Conservation (phyloP, 352 stramenopile genomes). For the Peronospora farinosa region DNA sequence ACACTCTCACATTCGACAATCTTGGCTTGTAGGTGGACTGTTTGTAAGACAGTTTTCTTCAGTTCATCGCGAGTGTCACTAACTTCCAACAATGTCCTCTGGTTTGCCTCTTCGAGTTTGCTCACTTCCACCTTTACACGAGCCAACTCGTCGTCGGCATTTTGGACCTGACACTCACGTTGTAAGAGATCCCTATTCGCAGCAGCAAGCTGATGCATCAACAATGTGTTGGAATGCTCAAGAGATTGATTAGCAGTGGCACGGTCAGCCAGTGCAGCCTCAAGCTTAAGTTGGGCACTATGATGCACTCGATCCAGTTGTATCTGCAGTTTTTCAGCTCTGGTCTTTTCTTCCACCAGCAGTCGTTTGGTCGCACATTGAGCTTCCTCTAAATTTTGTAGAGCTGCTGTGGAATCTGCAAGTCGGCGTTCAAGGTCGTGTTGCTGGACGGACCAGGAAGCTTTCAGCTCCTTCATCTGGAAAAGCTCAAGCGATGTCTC, state of each 20-base stretch:
- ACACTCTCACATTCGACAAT: constrained; percentile 13
- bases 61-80: constrained; percentile 12
- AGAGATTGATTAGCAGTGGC: constrained; percentile 26
- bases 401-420: constrained; percentile 15
- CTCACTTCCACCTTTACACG: constrained; percentile 19
- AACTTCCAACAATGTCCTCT: constrained; percentile 9
- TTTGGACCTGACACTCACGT: constrained; percentile 17
- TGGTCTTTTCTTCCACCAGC: constrained; percentile 31
- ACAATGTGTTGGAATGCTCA: constrained; percentile 12
- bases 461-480: constrained; percentile 54
- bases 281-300: constrained; percentile 25
- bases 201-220: constrained; percentile 17
- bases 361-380: constrained; percentile 13
- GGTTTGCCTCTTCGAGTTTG: constrained; percentile 20
- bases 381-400: constrained; percentile 28
- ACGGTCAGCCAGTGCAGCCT: constrained; percentile 31
- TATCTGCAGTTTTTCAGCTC: constrained; percentile 19
- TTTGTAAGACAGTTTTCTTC: constrained; percentile 12
- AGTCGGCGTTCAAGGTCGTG: constrained; percentile 36
- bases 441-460: constrained; percentile 46
- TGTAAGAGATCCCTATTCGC: constrained; percentile 16
- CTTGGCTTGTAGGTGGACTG: constrained; percentile 9
- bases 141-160: constrained; percentile 12
- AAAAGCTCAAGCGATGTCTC: constrained; percentile 46
- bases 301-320: constrained; percentile 27